Evolutionary conservation across 805 yeast species (phyloP).

Genomic region (Kodamaea leandrae): DNA sequence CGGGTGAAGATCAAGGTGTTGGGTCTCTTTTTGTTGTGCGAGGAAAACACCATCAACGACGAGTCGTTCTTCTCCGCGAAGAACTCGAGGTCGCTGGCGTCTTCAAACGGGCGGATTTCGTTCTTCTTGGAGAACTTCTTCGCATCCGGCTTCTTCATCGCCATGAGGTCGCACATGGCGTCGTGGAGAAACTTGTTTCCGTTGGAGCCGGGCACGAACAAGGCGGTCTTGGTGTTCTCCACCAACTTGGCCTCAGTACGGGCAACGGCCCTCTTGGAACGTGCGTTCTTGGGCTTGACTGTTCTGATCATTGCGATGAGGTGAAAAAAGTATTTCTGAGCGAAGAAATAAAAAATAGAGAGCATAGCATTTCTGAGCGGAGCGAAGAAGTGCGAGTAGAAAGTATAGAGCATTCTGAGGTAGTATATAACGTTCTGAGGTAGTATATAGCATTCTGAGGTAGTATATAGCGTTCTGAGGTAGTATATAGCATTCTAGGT

Average conservation of each 20-base stretch:
- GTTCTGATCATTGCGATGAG: constrained; percentile 10
- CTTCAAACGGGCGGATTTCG: constrained; percentile 91
- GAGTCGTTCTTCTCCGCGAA: constrained; percentile 93
- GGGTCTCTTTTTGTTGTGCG: constrained; percentile 88
- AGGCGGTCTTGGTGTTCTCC: constrained; percentile 86
- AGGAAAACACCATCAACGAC: constrained; percentile 75
- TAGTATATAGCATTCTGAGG: too few species aligned
- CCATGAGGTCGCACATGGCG: constrained; percentile 82
- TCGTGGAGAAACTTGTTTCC: constrained; percentile 80
- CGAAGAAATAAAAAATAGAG: too few species aligned
- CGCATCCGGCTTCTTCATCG: constrained; percentile 85
- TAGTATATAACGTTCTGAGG: too few species aligned
- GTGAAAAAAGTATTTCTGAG: background rate
- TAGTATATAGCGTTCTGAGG: too few species aligned
- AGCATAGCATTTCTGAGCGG: too few species aligned
- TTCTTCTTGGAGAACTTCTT: constrained; percentile 88
- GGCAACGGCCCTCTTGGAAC: constrained; percentile 91
- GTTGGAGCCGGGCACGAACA: constrained; percentile 87
- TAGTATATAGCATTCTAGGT: too few species aligned
- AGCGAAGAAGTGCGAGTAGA: background rate
- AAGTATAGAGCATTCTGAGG: too few species aligned
- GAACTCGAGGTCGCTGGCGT: constrained; percentile 78
- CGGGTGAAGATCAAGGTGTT: constrained; percentile 85
- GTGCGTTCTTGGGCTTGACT: constrained; percentile 87
- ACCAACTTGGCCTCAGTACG: constrained; percentile 83